Conservation (phyloP, 345 rosid genomes). For the Clarkia xantiana region DNA sequence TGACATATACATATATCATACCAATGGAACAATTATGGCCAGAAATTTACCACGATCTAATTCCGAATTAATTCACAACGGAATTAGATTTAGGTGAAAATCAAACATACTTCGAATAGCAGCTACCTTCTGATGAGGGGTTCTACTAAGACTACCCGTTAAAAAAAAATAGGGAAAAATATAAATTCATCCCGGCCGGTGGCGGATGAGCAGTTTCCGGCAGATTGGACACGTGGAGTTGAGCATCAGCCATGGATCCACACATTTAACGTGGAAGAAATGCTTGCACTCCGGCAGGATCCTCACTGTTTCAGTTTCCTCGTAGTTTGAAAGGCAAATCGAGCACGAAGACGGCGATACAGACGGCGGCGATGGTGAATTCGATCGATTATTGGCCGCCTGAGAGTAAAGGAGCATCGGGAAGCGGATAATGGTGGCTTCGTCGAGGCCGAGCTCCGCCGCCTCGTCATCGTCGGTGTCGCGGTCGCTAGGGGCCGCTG, state of each 20-base stretch:
- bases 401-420: constrained; percentile 5
- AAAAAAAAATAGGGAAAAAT: too few relatives aligned
- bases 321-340: constrained; percentile 3
- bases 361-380: not conserved
- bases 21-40: too few relatives aligned
- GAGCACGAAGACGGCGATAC: constrained; percentile 1
- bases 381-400: not conserved
- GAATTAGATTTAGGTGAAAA: too few relatives aligned
- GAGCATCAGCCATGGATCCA: constrained; percentile 8
- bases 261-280: constrained; percentile 5
- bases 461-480: not conserved
- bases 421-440: constrained; percentile 5
- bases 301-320: constrained; percentile 4
- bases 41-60: too few relatives aligned
- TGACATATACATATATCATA: too few relatives aligned
- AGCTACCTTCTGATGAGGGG: too few relatives aligned
- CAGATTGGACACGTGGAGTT: constrained; percentile 6
- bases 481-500: not conserved
- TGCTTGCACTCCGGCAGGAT: constrained; percentile 9
- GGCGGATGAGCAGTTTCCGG: not conserved
- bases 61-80: too few relatives aligned
- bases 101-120: too few relatives aligned
- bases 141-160: too few relatives aligned
- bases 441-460: constrained; percentile 2
- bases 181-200: too few relatives aligned